Conservation (phyloP, 2,329 filamentous ascomycete genomes). For the Teratosphaeriaceae sp. region DNA sequence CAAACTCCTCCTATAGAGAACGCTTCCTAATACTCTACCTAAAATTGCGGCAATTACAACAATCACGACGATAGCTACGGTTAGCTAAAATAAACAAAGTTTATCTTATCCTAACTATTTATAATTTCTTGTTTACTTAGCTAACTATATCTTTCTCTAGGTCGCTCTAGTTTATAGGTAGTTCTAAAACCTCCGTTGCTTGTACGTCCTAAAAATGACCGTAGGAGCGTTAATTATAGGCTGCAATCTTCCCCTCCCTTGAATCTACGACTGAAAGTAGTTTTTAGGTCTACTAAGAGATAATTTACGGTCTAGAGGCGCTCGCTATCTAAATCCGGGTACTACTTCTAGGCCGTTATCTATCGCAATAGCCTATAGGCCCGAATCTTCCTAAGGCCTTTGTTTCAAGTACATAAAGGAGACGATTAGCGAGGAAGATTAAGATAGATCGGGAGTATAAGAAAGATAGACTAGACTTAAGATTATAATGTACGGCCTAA, state of each 20-base stretch:
- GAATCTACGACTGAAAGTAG: background rate
- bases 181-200: slow-evolving; percentile 1
- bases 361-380: background rate
- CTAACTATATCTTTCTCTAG: slow-evolving; percentile 1
- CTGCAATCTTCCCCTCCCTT: background rate
- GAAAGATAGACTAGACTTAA: background rate
- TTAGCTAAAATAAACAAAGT: background rate
- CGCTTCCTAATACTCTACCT: background rate
- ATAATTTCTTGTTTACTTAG: background rate
- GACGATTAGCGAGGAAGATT: background rate
- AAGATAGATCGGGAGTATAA: background rate
- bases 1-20: background rate
- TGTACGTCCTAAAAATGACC: slow-evolving; percentile 1
- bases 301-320: background rate
- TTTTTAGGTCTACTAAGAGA: background rate
- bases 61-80: background rate
- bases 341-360: background rate
- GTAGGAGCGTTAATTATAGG: background rate
- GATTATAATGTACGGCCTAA: background rate
- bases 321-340: background rate
- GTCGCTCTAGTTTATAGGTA: background rate
- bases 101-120: background rate
- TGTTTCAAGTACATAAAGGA: background rate
- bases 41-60: background rate
- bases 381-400: background rate